Evolutionary conservation across 2,329 filamentous ascomycete species (phyloP), one percentile per base, ranked within the genome.

Genomic region (Zymoseptoria ardabiliae): DNA sequence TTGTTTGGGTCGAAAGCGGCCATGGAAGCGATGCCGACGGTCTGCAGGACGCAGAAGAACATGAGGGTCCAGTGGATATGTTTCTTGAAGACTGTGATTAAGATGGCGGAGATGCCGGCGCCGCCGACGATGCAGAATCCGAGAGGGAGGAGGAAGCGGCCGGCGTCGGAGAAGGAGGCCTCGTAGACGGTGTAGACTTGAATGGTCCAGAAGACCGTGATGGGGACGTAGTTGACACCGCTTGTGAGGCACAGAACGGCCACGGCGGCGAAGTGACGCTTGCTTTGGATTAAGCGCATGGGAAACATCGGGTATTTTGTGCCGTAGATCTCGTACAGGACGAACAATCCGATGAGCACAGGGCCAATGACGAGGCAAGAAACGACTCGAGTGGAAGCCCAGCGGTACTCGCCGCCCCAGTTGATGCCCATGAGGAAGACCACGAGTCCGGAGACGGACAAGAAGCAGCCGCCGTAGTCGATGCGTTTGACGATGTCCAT

Each of bases 181-280:
- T 82, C 82, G 65, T 86, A 87, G 1, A 86, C 79, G 59, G 85
- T 85, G 72, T 82, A 85, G 0, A 82, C 79, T 69, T 86, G 80
- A 0, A 82, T 84, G 7, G 82, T 82, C 83, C 83, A 86, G 67
- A 86, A 83, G 67, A 81, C 75, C n/a, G 81, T 68, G 10, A 72
- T 56, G 11, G 55, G 64, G 59, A 72, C 66, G 69, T 75, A 67
- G 57, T 69, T 72, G 51, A 69, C 68, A 10, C 71, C 70, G 10
- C 52, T 61, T 25, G 72, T 69, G 56, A 71, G 51, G 52, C 61
- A 61, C 10, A 63, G 59, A 3, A 63, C 25, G 2, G 57, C 61
- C 2, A 63, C 58, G 5, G 62, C 61, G n/a, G 58, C 41, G 23
- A 71, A 68, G 28, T 71, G 67, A 23, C 65, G 63, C 54, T 68